These are phyloP conservation scores for Fraxinus velutina DNA, from an alignment of 305 asterid genomes.

Conservation along the genomic window DNA sequence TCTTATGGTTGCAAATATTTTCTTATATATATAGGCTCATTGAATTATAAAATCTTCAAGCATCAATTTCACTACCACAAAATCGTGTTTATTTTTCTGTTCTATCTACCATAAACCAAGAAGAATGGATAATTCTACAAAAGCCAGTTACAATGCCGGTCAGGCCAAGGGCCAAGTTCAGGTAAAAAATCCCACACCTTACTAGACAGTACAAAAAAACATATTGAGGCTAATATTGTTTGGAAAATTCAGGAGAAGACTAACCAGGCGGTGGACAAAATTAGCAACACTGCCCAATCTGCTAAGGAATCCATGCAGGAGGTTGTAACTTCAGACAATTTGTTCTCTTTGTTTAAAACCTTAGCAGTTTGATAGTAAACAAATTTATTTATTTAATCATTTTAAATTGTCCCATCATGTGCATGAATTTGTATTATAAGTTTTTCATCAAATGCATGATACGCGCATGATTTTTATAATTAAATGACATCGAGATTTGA, in stretches of 20 bases:
- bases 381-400: too few relatives aligned
- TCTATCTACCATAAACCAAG: not conserved
- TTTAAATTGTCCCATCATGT: not conserved
- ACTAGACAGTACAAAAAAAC: not conserved
- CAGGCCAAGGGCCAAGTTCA: conserved; percentile 28
- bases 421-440: not conserved
- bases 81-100: not conserved
- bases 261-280: conserved; percentile 9
- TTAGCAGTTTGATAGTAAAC: not conserved
- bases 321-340: not conserved
- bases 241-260: not conserved
- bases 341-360: not conserved
- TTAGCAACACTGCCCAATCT: conserved; percentile 8
- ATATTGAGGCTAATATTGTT: not conserved
- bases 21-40: not conserved
- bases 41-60: not conserved
- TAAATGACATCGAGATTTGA: not conserved
- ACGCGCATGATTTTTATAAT: not conserved
- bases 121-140: conserved; percentile 21
- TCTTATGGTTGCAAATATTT: not conserved
- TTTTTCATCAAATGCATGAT: not conserved
- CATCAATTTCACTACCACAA: not conserved
- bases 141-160: conserved; percentile 25
- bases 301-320: conserved; percentile 4
- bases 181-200: conserved; percentile 6